These are phyloP conservation scores for Trichoderma atrobrunneum DNA, from an alignment of 2,329 filamentous ascomycete genomes.

Conservation along the genomic window DNA sequence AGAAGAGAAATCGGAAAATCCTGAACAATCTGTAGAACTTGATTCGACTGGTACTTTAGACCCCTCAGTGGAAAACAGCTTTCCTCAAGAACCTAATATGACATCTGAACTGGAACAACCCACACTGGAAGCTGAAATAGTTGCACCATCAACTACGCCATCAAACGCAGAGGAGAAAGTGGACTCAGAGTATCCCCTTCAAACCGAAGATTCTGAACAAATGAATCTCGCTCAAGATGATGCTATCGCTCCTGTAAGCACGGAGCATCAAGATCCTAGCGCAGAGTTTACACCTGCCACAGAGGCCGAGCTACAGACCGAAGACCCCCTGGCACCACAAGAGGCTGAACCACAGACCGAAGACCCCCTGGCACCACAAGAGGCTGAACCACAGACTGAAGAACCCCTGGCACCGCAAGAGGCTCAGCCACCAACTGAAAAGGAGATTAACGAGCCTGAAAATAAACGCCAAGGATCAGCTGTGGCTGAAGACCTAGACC, in stretches of 20 bases:
- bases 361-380: background rate
- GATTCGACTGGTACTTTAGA: conserved; percentile 21
- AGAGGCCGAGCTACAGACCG: background rate
- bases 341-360: background rate
- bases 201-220: conserved; percentile 17
- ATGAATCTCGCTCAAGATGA: conserved; percentile 5
- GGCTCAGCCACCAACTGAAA: background rate
- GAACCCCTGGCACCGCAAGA: background rate
- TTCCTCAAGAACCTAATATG: conserved; percentile 17
- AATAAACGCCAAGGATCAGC: background rate
- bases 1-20: conserved; percentile 36
- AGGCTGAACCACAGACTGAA: background rate
- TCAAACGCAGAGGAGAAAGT: conserved; percentile 34
- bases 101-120: conserved; percentile 17
- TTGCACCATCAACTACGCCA: conserved; percentile 22
- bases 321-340: background rate
- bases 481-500: background rate
- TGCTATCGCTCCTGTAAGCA: conserved; percentile 5
- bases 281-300: background rate
- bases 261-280: background rate
- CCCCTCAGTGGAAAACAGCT: conserved; percentile 11
- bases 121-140: background rate
- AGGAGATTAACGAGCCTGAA: background rate
- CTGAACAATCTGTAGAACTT: conserved; percentile 19
- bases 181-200: conserved; percentile 13